Base-by-base conservation (phyloP, 345 rosid genomes). In the Rhodomyrtus tomentosa region DNA sequence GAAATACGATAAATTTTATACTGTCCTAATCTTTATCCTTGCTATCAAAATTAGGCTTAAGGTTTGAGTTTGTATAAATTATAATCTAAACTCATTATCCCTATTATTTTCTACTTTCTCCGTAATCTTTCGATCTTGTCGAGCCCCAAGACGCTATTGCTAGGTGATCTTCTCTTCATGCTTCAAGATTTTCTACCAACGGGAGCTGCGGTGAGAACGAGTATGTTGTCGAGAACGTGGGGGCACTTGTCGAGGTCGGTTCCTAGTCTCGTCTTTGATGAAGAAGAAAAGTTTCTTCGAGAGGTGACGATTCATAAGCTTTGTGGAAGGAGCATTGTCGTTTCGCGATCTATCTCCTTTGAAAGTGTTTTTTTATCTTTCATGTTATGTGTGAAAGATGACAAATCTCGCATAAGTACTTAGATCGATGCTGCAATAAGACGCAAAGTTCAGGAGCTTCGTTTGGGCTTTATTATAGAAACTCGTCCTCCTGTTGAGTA, bases 221-320 rank as follows among this genome's bases (percentile, higher is more conserved):
- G 87, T 73, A 6, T 58, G 68, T 27, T 87, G 81, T 85, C 87
- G 14, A 83, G 59, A 74, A 76, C 82, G 21, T 85, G 87, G 83
- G 38, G 9, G 50, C n/a, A 82, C 20, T n/a, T 82, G 27, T 87
- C 85, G 82, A 82, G 21, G 32, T 84, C 40, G 3, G 50, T 56
- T 48, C 48, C 73, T 85, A 52, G 36, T 79, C 86, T 87, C 22
- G 5, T 9, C 10, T 56, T 87, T 4, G 3, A 6, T 24, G 83
- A 72, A 20, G 25, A 25, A 14, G 0, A 38, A 38, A 38, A 38
- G 10, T 16, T 53, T 45, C 25, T 12, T 27, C 3, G 16, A 25
- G 10, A 27, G 15, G 40, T 20, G 48, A 1, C 40, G 6, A 13
- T 80, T 76, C 59, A 36, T 84, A 72, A 56, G 81, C 82, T 87